Base-by-base conservation (phyloP, 306 rosid genomes). In the Luffa aegyptiaca region DNA sequence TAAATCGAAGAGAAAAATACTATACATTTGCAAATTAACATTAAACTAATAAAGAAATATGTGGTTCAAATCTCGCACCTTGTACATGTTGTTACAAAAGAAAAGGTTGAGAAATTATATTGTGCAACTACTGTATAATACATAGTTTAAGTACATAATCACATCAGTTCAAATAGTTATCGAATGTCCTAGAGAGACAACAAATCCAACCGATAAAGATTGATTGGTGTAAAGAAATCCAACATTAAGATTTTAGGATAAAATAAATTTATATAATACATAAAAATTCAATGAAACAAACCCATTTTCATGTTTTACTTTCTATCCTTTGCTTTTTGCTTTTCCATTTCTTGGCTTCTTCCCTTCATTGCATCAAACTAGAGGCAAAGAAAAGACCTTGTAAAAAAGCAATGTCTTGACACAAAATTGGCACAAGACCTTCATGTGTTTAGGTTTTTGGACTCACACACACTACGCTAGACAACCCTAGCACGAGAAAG, bases 381-480 rank as follows among this genome's bases (percentile, higher is more conserved):
- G 55, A 41, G 20, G 75, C 53, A 69, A n/a, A 41, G 75, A 69
- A n/a, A 69, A 69, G 75, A 69, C 75, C 36, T 69, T 10, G 35
- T 69, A 26, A 10, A 45, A 69, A 44, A 69, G 75, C 36, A 69
- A 69, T 69, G 36, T 69, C 75, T 42, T 42, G 75, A 69, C 75
- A 69, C 36, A 20, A 69, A 69, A 44, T 69, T 69, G 55, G 75
- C 53, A 44, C 37, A 42, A 69, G 75, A 44, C 55, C 75, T 44
- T 69, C 55, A 69, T 69, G 52, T 69, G 53, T 69, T 44, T 69
- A 41, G 36, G 75, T 69, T 41, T 69, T 69, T 44, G 53, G 74
- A 64, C 45, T 64, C 71, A 64, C 71, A 0, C 12, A 35, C 70
- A 13, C 70, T 6, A 63, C 68, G 13, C 45, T 33, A 63, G 5